Conservation (phyloP, 2,329 filamentous ascomycete species). For the Sporothrix schenckii region DNA sequence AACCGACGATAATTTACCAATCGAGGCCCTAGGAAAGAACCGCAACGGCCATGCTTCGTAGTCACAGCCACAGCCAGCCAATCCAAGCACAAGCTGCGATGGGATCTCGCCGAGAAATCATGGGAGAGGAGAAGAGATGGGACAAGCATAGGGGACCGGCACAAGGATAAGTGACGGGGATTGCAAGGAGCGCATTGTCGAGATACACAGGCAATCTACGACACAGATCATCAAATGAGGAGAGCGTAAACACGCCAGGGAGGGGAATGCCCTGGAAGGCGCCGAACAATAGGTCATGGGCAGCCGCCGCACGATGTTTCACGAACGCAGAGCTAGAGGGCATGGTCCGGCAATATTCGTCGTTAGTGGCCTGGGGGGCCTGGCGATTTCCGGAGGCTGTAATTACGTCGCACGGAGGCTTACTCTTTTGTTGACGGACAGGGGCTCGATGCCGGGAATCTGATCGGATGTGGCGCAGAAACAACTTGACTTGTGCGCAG, state of each 20-base stretch:
- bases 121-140: constrained; percentile 22
- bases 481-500: constrained; percentile 14
- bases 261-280: not conserved
- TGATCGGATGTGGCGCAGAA: constrained; percentile 13
- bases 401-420: too few species aligned
- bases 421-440: not conserved
- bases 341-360: constrained; percentile 2
- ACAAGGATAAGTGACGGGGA: not conserved
- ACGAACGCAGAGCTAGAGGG: constrained; percentile 17
- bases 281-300: too few species aligned
- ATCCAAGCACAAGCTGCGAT: not conserved
- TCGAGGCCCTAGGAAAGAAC: not conserved
- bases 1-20: not conserved
- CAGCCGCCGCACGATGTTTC: constrained; percentile 23
- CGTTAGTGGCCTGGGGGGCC: constrained; percentile 7
- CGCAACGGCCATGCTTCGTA: not conserved
- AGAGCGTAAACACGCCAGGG: not conserved
- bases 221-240: not conserved
- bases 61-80: not conserved
- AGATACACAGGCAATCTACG: not conserved
- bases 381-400: not conserved
- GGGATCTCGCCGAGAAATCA: not conserved
- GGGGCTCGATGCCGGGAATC: not conserved
- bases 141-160: not conserved
- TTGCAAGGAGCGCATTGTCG: not conserved